These are phyloP conservation scores for Tuber microsphaerosporum DNA, from an alignment of 495 filamentous ascomycete species.

Conservation along the genomic window DNA sequence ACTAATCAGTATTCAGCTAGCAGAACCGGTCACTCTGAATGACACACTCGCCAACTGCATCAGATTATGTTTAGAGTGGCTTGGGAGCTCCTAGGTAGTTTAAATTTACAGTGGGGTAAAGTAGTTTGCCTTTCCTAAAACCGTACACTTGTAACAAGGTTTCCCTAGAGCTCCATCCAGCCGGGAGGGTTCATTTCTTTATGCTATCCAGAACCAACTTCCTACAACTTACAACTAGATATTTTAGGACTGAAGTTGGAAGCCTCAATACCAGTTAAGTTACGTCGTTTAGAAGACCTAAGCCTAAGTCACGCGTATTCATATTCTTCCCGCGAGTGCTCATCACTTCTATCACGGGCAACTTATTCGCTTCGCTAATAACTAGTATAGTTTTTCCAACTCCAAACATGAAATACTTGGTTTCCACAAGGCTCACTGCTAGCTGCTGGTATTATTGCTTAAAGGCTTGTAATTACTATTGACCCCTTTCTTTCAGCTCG, in stretches of 20 bases:
- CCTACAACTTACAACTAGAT: neutral
- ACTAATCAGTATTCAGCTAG: neutral
- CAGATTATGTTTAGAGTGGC: neutral
- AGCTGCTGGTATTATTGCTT: neutral
- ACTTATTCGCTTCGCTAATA: neutral
- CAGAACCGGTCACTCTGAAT: neutral
- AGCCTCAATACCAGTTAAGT: neutral
- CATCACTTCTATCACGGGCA: neutral
- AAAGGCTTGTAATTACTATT: neutral
- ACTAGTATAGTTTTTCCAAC: neutral
- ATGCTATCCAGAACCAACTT: neutral
- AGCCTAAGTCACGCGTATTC: neutral
- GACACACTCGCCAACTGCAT: neutral
- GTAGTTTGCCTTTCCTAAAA: neutral
- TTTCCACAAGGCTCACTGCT: neutral
- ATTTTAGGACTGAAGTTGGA: neutral
- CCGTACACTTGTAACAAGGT: too few relatives aligned
- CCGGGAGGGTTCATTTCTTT: neutral
- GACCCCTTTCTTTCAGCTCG: neutral
- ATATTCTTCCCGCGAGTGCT: neutral
- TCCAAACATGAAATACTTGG: neutral
- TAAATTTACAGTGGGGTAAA: neutral
- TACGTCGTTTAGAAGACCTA: neutral
- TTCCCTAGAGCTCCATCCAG: too few relatives aligned
- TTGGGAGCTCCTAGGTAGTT: neutral